These are phyloP conservation scores for Vishniacozyma victoriae DNA, from an alignment of 768 basidiomycete genomes.

Conservation along the genomic window DNA sequence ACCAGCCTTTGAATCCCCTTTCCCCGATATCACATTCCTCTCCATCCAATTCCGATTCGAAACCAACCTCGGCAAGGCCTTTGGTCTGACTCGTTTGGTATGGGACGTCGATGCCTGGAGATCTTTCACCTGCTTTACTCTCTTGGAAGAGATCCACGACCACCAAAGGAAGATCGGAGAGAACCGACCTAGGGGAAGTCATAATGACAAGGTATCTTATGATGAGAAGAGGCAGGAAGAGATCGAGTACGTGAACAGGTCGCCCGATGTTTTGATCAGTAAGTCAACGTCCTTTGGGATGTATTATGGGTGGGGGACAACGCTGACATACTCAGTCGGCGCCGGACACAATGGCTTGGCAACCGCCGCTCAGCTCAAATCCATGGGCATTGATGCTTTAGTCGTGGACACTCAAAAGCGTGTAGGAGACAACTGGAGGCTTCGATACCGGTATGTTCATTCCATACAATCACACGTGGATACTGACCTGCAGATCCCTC, in stretches of 20 bases:
- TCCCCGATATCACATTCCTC: constrained; percentile 31
- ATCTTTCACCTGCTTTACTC: constrained; percentile 58
- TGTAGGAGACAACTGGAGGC: constrained; percentile 45
- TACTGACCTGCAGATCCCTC: constrained; percentile 8
- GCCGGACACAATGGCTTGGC: constrained; percentile 54
- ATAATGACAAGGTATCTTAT: constrained; percentile 51
- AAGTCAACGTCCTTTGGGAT: neutral
- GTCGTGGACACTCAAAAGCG: constrained; percentile 54
- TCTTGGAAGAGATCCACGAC: constrained; percentile 56
- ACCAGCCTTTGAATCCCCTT: constrained; percentile 19
- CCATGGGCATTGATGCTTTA: constrained; percentile 55
- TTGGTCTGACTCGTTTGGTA: constrained; percentile 23
- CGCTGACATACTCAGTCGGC: constrained; percentile 17
- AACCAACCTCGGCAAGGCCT: constrained; percentile 24
- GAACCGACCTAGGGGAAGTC: constrained; percentile 51
- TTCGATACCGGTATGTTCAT: constrained; percentile 55
- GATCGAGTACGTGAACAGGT: constrained; percentile 51
- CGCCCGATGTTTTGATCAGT: constrained; percentile 57
- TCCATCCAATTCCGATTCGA: constrained; percentile 24
- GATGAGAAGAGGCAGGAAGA: constrained; percentile 22
- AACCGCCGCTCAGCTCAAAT: constrained; percentile 61
- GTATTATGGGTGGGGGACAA: neutral
- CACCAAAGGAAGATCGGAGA: constrained; percentile 54
- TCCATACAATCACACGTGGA: neutral
- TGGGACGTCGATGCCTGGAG: constrained; percentile 52